These are phyloP conservation scores for Fusarium odoratissimum DNA, from an alignment of 2,329 filamentous ascomycete species.

Conservation along the genomic window DNA sequence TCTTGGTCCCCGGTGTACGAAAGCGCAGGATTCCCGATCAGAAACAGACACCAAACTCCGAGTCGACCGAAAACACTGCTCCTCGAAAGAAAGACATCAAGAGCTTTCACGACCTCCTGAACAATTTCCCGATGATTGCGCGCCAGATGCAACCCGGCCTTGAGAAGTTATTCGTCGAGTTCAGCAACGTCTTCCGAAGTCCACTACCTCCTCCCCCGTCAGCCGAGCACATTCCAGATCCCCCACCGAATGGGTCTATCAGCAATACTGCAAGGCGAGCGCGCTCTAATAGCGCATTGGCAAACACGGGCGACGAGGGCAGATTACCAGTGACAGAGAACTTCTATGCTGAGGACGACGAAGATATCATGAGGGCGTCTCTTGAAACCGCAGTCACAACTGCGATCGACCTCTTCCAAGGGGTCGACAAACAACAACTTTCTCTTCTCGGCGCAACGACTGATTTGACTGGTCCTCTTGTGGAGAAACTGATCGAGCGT, in stretches of 20 bases:
- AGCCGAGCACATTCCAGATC: slow-evolving; percentile 68
- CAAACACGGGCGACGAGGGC: slow-evolving; percentile 47
- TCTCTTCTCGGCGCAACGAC: slow-evolving; percentile 93
- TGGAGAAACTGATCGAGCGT: slow-evolving; percentile 93
- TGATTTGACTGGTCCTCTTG: slow-evolving; percentile 88
- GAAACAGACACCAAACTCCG: slow-evolving; percentile 51
- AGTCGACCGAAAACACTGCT: slow-evolving; percentile 57
- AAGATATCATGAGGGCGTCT: slow-evolving; percentile 88
- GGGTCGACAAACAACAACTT: slow-evolving; percentile 94
- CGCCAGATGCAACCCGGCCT: slow-evolving; percentile 94
- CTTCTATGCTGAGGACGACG: slow-evolving; percentile 87
- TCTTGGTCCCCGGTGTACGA: slow-evolving; percentile 61
- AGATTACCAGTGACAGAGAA: slow-evolving; percentile 67
- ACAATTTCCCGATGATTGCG: slow-evolving; percentile 94
- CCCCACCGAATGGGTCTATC: slow-evolving; percentile 67
- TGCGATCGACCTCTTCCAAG: slow-evolving; percentile 95
- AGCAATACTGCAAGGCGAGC: slow-evolving; percentile 65
- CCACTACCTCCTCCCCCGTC: slow-evolving; percentile 82
- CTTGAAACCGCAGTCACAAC: slow-evolving; percentile 92
- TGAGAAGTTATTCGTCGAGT: slow-evolving; percentile 90
- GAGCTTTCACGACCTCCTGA: slow-evolving; percentile 88
- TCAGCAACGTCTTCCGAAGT: slow-evolving; percentile 85
- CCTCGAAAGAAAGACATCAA: slow-evolving; percentile 87
- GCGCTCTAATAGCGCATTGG: slow-evolving; percentile 62
- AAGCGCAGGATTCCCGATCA: slow-evolving; percentile 54